These are phyloP conservation scores for Pseudogymnoascus sp. DNA, from an alignment of 2,329 filamentous ascomycete species.

Conservation along the genomic window DNA sequence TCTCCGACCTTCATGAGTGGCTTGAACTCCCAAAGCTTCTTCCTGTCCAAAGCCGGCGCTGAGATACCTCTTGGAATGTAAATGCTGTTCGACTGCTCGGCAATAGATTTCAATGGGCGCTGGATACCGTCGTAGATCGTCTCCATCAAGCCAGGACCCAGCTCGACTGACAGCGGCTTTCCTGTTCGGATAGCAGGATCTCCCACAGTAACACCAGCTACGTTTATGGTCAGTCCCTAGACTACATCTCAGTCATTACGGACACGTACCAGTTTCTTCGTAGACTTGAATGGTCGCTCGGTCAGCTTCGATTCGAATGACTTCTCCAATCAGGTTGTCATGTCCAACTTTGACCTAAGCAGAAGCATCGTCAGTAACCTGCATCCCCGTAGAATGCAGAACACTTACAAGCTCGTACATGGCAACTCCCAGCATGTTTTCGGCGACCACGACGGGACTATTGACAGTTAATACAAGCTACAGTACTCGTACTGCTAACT, in stretches of 20 bases:
- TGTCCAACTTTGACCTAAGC: slow-evolving; percentile 79
- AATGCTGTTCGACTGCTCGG: slow-evolving; percentile 71
- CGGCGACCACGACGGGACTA: slow-evolving; percentile 88
- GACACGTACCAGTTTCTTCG: slow-evolving; percentile 80
- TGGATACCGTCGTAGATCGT: slow-evolving; percentile 99
- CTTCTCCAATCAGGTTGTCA: slow-evolving; percentile 87
- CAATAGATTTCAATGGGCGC: slow-evolving; percentile 80
- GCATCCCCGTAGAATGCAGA: slow-evolving; percentile 25
- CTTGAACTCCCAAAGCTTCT: slow-evolving; percentile 94
- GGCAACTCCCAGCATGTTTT: slow-evolving; percentile 97
- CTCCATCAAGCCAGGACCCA: slow-evolving; percentile 93
- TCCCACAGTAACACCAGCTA: slow-evolving; percentile 89
- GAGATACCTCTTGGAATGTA: slow-evolving; percentile 95
- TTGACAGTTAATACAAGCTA: slow-evolving; percentile 16
- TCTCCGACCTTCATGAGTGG: slow-evolving; percentile 90
- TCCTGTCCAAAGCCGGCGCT: slow-evolving; percentile 77
- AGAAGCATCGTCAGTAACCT: slow-evolving; percentile 8
- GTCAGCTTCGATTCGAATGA: slow-evolving; percentile 94
- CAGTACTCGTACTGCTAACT: slow-evolving; percentile 16
- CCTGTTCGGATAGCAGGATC: slow-evolving; percentile 86
- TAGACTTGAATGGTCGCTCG: slow-evolving; percentile 98
- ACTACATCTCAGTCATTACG: not conserved
- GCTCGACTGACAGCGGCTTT: slow-evolving; percentile 94
- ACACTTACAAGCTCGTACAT: slow-evolving; percentile 92
- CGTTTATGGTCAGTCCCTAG: slow-evolving; percentile 20